Percentiles rank a stretch among this genome's conserved stretches.
Conservation (phyloP, 2,329 filamentous ascomycete species). For the Tolypocladium capitatum region DNA sequence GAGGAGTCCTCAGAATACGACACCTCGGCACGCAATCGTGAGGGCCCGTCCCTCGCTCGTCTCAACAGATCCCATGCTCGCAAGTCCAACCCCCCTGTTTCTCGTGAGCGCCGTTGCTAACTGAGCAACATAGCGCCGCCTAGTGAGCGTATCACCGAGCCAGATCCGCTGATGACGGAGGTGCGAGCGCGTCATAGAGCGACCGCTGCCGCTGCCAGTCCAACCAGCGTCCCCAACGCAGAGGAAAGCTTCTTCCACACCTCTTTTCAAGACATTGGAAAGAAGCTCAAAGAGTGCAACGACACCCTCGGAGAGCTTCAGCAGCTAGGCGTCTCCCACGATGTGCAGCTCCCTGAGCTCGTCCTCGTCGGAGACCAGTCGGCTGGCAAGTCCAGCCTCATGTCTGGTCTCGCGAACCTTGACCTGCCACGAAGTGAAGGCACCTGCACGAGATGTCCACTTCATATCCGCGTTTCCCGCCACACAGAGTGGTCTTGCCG, state of each 20-base stretch:
- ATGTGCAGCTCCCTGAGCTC: conserved; percentile 61
- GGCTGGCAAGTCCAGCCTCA: conserved; percentile 63
- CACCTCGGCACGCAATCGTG: conserved; percentile 4
- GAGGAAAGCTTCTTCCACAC: conserved; percentile 28
- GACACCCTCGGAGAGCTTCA: conserved; percentile 55
- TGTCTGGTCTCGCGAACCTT: conserved; percentile 55
- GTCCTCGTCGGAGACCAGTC: conserved; percentile 78
- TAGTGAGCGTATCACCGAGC: conserved; percentile 20
- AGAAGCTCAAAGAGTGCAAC: conserved; percentile 51
- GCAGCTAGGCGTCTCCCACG: conserved; percentile 57
- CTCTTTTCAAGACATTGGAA: conserved; percentile 41
- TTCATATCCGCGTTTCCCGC: conserved; percentile 60
- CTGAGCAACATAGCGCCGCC: conserved; percentile 19
- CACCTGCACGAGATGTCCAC: conserved; percentile 68
- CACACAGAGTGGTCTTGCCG: conserved; percentile 52
- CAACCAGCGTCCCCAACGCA: conserved; percentile 10
- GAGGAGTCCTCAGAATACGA: conserved; percentile 9
- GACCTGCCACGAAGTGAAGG: conserved; percentile 57
- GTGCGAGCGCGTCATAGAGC: conserved; percentile 17
- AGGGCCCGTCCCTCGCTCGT: conserved; percentile 12
- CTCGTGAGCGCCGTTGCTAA: conserved; percentile 2
- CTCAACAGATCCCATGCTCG: conserved; percentile 24
- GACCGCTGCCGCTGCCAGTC: conserved; percentile 6
- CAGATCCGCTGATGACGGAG: conserved; percentile 24
- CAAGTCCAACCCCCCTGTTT: conserved; percentile 11